Conservation (phyloP, 2,329 filamentous ascomycete species). For the Paecilomyces niveus region DNA sequence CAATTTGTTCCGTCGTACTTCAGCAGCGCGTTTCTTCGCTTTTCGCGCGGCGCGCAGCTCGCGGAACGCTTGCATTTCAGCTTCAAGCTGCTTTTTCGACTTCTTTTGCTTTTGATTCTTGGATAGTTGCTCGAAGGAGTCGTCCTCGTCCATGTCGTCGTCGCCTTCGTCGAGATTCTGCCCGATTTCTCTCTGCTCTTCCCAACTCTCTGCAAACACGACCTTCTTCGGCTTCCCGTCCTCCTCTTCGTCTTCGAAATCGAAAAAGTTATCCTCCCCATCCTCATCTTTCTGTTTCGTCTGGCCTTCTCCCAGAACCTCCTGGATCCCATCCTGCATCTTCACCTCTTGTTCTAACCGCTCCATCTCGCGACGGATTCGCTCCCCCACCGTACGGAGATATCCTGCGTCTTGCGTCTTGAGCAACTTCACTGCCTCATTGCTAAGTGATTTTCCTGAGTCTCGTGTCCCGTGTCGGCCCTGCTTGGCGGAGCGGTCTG, state of each 20-base stretch:
- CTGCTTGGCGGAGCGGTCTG: constrained; percentile 33
- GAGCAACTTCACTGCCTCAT: constrained; percentile 55
- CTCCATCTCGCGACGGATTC: constrained; percentile 47
- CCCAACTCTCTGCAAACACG: constrained; percentile 33
- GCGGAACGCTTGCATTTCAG: constrained; percentile 31
- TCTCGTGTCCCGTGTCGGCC: constrained; percentile 40
- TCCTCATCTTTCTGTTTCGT: constrained; percentile 8
- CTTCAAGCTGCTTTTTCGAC: constrained; percentile 38
- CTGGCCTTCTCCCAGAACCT: constrained; percentile 12
- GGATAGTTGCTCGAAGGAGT: constrained; percentile 10
- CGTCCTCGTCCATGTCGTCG: constrained; percentile 12
- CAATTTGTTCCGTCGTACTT: constrained; percentile 44
- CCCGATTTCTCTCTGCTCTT: constrained; percentile 24
- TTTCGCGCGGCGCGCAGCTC: constrained; percentile 35
- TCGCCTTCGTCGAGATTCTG: constrained; percentile 12
- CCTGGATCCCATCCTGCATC: constrained; percentile 33
- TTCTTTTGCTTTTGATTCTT: constrained; percentile 31
- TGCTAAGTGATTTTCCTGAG: constrained; percentile 36
- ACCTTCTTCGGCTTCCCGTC: constrained; percentile 23
- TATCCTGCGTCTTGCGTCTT: constrained; percentile 62
- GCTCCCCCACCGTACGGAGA: constrained; percentile 51
- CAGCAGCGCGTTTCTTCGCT: constrained; percentile 42
- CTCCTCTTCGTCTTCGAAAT: constrained; percentile 15
- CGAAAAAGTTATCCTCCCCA: constrained; percentile 6
- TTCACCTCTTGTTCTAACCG: constrained; percentile 40